Evolutionary conservation across 169 alveolate species (phyloP), one percentile per base, ranked within the genome.

Genomic region (Eimeria tenella): DNA sequence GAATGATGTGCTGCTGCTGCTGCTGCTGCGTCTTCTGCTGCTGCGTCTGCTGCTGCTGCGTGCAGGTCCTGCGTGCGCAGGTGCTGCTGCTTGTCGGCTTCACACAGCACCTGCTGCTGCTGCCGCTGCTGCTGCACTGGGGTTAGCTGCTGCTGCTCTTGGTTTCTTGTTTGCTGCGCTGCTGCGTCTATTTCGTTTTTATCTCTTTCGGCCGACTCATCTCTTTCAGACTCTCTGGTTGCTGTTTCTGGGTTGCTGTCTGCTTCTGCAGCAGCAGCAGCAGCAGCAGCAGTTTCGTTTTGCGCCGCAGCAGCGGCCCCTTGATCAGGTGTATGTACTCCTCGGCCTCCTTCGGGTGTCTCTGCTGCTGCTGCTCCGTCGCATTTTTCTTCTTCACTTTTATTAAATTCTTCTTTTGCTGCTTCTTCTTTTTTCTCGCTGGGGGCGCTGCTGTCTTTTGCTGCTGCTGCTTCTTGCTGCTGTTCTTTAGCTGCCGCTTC

Each of bases 11-110:
- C 73, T 15, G 73, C 73, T 19, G 23, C 15, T n/a, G 1, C n/a
- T n/a, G 73, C 73, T 63, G 73, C 15, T 63, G 73, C n/a, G n/a
- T 63, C 73, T 63, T 25, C 73, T 15, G 8, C 73, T 63, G 73
- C 23, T 10, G 73, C 73, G n/a, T 9, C 73, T 19, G 73, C 73
- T 63, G 6, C 73, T 63, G 73, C n/a, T 63, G 8, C 73, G n/a
- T n/a, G n/a, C n/a, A n/a, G n/a, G n/a, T n/a, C n/a, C 73, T 25
- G 42, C n/a, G 23, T 13, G n/a, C 73, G n/a, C 73, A 63, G 1
- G n/a, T 63, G 73, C 73, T 19, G 23, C 73, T 63, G 8, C 73
- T 19, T 3, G 42, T 25, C 4, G 73, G n/a, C 73, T 63, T 10
- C 42, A n/a, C 73, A 9, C 73, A 19, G 73, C 73, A 25, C n/a